These are phyloP conservation scores for Fusarium sp. DNA, from an alignment of 2,329 filamentous ascomycete genomes.

Conservation along the genomic window DNA sequence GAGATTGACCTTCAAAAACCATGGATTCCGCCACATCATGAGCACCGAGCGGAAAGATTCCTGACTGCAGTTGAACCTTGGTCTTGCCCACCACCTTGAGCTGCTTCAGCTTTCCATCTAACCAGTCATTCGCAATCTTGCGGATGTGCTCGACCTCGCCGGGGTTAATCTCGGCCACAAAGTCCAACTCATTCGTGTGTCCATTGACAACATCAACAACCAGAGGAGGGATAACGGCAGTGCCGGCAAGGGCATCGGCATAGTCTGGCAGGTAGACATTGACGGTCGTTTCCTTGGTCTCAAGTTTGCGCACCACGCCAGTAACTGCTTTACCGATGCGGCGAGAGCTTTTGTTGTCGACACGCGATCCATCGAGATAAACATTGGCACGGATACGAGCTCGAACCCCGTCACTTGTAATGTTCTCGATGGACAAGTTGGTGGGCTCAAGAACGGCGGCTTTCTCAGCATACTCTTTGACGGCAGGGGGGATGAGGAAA, in stretches of 20 bases:
- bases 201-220: constrained; percentile 81
- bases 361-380: constrained; percentile 78
- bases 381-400: constrained; percentile 86
- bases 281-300: constrained; percentile 76
- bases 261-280: constrained; percentile 86
- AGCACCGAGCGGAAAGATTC: constrained; percentile 79
- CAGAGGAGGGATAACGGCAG: constrained; percentile 77
- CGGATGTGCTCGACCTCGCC: constrained; percentile 81
- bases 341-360: constrained; percentile 74
- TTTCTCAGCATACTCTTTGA: constrained; percentile 87
- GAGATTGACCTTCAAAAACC: constrained; percentile 82
- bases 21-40: constrained; percentile 79
- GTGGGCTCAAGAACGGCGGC: constrained; percentile 84
- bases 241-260: constrained; percentile 78
- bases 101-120: constrained; percentile 77
- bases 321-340: constrained; percentile 81
- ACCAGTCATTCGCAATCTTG: constrained; percentile 85
- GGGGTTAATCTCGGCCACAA: constrained; percentile 78
- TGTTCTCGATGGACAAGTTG: constrained; percentile 83
- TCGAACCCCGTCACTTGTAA: constrained; percentile 79
- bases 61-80: constrained; percentile 77
- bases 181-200: constrained; percentile 78
- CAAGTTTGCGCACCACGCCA: constrained; percentile 79
- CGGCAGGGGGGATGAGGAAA: constrained; percentile 81
- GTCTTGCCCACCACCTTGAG: constrained; percentile 79